Conservation (phyloP, 306 rosid genomes). For the apple (Malus domestica) region DNA sequence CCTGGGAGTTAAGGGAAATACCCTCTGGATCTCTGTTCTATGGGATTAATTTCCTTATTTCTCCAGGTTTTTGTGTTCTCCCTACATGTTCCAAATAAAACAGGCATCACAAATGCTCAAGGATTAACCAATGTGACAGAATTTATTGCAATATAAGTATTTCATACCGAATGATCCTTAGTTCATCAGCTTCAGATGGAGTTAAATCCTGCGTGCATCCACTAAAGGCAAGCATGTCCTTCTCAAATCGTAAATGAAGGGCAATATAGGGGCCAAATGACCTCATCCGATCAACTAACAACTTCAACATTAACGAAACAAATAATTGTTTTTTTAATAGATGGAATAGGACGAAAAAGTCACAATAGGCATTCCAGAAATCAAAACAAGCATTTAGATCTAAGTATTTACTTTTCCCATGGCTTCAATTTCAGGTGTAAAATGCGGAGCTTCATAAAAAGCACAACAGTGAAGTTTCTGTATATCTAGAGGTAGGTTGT, state of each 20-base stretch:
- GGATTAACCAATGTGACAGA: constrained; percentile 2
- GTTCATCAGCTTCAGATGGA: constrained; percentile 59
- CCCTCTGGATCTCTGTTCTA: constrained; percentile 79
- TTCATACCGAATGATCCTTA: constrained; percentile 54
- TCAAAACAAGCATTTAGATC: constrained; percentile 16
- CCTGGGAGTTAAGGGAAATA: constrained; percentile 91
- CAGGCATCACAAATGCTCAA: constrained; percentile 11
- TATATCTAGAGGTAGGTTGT: constrained; percentile 68
- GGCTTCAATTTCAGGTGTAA: constrained; percentile 73
- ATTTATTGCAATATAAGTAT: constrained; percentile 11
- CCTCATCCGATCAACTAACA: constrained; percentile 80
- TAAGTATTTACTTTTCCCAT: constrained; percentile 60
- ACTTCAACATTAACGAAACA: constrained; percentile 33
- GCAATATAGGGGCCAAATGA: constrained; percentile 75
- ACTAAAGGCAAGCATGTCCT: constrained; percentile 97
- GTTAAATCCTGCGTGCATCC: constrained; percentile 84
- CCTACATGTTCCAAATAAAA: constrained; percentile 35
- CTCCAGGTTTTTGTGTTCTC: constrained; percentile 89
- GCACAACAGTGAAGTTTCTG: constrained; percentile 88
- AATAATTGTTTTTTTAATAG: background rate
- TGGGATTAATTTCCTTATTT: constrained; percentile 70
- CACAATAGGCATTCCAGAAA: constrained; percentile 15
- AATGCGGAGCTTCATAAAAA: constrained; percentile 77
- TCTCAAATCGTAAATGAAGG: constrained; percentile 87
- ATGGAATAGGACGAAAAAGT: background rate